Evolutionary conservation across 768 basidiomycete species (phyloP).

Genomic region (Kwoniella heveanensis): DNA sequence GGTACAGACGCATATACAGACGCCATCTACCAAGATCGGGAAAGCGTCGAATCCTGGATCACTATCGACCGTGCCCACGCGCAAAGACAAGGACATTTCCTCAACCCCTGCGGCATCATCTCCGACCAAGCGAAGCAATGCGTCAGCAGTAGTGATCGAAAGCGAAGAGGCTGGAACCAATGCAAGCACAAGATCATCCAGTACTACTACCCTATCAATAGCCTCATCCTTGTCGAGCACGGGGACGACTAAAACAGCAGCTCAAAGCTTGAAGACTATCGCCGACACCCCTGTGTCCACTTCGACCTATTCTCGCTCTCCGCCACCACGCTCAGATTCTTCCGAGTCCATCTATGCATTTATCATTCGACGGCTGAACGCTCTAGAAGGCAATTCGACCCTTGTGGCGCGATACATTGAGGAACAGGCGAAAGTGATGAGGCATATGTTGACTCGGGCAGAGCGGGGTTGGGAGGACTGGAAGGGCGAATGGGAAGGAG

Average conservation of each 20-base stretch:
- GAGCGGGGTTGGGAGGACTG: conserved; percentile 43
- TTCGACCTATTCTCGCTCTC: conserved; percentile 17
- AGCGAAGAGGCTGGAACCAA: neutral
- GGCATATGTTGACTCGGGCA: conserved; percentile 66
- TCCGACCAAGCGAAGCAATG: neutral
- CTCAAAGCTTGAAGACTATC: neutral
- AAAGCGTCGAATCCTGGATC: no score
- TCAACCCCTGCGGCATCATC: no score
- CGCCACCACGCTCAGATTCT: conserved; percentile 41
- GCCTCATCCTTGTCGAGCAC: neutral
- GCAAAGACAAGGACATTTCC: no score
- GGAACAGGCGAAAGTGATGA: conserved; percentile 76
- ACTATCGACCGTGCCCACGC: no score
- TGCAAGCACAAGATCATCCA: neutral
- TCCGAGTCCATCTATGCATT: conserved; percentile 90
- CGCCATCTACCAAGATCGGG: neutral
- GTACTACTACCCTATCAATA: neutral
- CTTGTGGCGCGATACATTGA: conserved; percentile 83
- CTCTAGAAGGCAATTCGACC: conserved; percentile 83
- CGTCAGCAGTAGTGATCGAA: neutral
- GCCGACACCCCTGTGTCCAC: conserved; percentile 12
- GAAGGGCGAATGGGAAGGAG: conserved; percentile 35
- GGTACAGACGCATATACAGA: no score
- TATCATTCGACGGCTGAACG: conserved; percentile 88
- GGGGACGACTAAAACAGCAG: neutral